Evolutionary conservation across 352 stramenopile genomes (phyloP).

Genomic region (Pythium plurisporium): DNA sequence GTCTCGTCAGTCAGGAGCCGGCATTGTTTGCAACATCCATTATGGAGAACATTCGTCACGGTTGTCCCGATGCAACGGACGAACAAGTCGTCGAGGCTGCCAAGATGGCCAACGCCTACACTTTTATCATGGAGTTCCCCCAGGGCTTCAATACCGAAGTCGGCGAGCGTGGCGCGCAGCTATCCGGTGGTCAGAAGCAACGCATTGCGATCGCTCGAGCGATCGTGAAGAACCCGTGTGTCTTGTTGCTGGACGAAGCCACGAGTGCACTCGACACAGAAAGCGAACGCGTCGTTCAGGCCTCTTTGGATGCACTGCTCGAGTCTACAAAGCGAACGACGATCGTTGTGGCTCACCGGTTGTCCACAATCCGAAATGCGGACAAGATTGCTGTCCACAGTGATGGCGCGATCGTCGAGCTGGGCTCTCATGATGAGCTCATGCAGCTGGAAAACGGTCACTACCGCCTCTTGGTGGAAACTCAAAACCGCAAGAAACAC

Average conservation of each 20-base stretch:
- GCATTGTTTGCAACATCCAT: not conserved
- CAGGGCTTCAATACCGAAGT: slow-evolving; percentile 4
- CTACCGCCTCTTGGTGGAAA: slow-evolving; percentile 26
- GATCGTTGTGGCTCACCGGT: slow-evolving; percentile 77
- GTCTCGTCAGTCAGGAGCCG: slow-evolving; percentile 1
- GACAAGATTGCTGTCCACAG: slow-evolving; percentile 81
- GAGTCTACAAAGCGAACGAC: slow-evolving; percentile 63
- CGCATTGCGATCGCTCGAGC: slow-evolving; percentile 89
- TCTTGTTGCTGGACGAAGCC: slow-evolving; percentile 1
- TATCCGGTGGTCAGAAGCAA: slow-evolving; percentile 55
- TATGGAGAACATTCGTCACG: not conserved
- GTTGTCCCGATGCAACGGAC: not conserved
- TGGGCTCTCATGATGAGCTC: slow-evolving; percentile 80
- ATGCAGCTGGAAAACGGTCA: slow-evolving; percentile 34
- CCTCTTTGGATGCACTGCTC: slow-evolving; percentile 73
- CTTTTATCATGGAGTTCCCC: not conserved
- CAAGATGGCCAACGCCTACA: not conserved
- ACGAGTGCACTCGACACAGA: slow-evolving; percentile 1
- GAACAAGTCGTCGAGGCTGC: not conserved
- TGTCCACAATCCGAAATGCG: slow-evolving; percentile 73
- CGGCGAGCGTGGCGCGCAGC: not conserved
- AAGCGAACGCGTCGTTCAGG: slow-evolving; percentile 4
- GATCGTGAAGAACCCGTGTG: not conserved
- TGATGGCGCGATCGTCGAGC: slow-evolving; percentile 65
- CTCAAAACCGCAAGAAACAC: slow-evolving; percentile 1